Evolutionary conservation across 2,329 filamentous ascomycete species (phyloP).

Genomic region (Hirsutella minnesotensis): DNA sequence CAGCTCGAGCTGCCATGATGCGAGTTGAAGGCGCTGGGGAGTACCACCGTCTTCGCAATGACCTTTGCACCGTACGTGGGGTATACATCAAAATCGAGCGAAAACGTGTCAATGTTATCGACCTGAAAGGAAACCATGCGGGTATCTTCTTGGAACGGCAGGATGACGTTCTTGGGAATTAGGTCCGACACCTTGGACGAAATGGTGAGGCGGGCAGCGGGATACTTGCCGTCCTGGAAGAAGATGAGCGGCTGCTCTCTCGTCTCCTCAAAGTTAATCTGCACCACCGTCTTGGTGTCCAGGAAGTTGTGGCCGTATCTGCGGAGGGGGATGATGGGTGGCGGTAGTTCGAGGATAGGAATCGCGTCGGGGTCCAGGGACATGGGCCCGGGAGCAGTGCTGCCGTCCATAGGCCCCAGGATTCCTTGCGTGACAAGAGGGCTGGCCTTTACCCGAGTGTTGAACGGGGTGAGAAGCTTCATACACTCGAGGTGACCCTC

Average conservation of each 20-base stretch:
- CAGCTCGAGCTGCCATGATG: conserved; percentile 65
- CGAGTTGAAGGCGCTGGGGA: conserved; percentile 75
- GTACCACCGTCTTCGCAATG: conserved; percentile 87
- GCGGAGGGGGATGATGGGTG: conserved; percentile 87
- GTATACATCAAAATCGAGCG: conserved; percentile 94
- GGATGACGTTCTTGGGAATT: conserved; percentile 88
- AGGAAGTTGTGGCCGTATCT: conserved; percentile 97
- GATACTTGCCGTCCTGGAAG: conserved; percentile 94
- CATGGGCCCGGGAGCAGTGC: conserved; percentile 45
- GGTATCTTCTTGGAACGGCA: conserved; percentile 93
- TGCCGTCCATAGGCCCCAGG: conserved; percentile 33
- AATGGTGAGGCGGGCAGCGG: conserved; percentile 86
- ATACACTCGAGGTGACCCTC: conserved; percentile 94
- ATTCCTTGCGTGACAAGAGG: conserved; percentile 30
- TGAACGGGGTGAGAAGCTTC: conserved; percentile 62
- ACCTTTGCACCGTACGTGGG: conserved; percentile 96
- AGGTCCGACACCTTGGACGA: conserved; percentile 93
- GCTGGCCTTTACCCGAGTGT: conserved; percentile 29
- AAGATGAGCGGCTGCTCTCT: conserved; percentile 76
- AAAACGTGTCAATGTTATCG: conserved; percentile 83
- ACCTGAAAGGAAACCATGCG: conserved; percentile 91
- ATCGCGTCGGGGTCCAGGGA: conserved; percentile 76
- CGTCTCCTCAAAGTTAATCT: conserved; percentile 75
- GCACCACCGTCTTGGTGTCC: conserved; percentile 91
- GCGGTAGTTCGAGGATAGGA: conserved; percentile 80